Base-by-base conservation (phyloP, 2,329 filamentous ascomycete species). In the Chaetomium sp. region DNA sequence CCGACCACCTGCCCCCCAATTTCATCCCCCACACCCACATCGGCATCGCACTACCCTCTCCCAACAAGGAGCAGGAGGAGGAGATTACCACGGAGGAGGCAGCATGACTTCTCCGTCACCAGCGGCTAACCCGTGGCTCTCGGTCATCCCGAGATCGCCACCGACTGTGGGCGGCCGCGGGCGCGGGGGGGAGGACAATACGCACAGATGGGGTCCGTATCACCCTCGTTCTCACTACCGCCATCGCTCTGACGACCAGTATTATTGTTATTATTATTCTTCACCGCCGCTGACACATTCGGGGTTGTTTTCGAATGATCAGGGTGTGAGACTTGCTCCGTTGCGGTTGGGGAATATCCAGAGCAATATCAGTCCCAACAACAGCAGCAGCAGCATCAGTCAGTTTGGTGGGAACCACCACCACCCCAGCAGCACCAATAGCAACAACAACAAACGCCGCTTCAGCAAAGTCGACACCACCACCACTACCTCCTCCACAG, bases 381-480 rank as follows among this genome's bases (percentile, higher is more conserved):
- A 27, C 19, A 27, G 19, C 19, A 27, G 19, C 19, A 27, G 19
- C 19, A 27, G 19, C 19, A 27, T 2, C 19, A 27, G 19, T 3
- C 3, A 27, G 2, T 27, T 27, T 27, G 19, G 19, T 27, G 19
- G 19, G 19, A 27, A 27, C 19, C 19, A 27, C 19, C 19, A 27
- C 19, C 19, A 27, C 19, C 19, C 19, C 19, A 27, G 19, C 19
- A 27, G 3, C 19, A 27, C 2, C 19, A 27, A 27, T 27, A 27
- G 3, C 19, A 27, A 27, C 19, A 27, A 27, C 19, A 27, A 27
- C 46, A 59, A 60, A 14, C 61, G 62, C 19, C 55, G 58, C 19
- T 55, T 53, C 47, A 48, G 62, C 53, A 58, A 71, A 12, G 62
- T 67, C n/a, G 65, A 68, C 6, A 40, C 62, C 27, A 63, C 19